Conservation (phyloP, 2,329 filamentous ascomycete genomes). For the Penicillium sp. region DNA sequence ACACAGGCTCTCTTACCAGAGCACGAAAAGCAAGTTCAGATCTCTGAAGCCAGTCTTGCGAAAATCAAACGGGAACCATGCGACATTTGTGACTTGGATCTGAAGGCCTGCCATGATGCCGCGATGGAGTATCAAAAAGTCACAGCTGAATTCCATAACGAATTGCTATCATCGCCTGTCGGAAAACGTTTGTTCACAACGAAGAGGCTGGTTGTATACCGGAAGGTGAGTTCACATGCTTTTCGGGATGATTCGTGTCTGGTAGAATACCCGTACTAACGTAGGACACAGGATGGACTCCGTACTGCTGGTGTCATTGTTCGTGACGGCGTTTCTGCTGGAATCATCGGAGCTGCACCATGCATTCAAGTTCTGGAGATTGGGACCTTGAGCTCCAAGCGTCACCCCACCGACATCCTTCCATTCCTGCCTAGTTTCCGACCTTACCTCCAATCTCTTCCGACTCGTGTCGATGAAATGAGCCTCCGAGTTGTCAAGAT, state of each 20-base stretch:
- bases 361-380: slow-evolving; percentile 78
- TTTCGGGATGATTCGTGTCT: background rate
- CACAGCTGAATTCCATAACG: slow-evolving; percentile 77
- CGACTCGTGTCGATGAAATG: slow-evolving; percentile 66
- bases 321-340: slow-evolving; percentile 68
- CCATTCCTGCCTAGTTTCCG: slow-evolving; percentile 76
- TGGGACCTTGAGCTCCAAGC: slow-evolving; percentile 63
- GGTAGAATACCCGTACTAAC: slow-evolving; percentile 19
- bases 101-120: slow-evolving; percentile 78
- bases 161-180: slow-evolving; percentile 74
- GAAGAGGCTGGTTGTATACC: slow-evolving; percentile 79
- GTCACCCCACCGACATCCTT: slow-evolving; percentile 79
- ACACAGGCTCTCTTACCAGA: slow-evolving; percentile 92
- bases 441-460: slow-evolving; percentile 64
- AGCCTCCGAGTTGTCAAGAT: slow-evolving; percentile 67
- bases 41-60: slow-evolving; percentile 86
- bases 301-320: slow-evolving; percentile 79
- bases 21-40: slow-evolving; percentile 89
- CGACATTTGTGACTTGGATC: slow-evolving; percentile 72
- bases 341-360: slow-evolving; percentile 63
- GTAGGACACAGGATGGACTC: slow-evolving; percentile 63
- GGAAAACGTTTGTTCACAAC: slow-evolving; percentile 75
- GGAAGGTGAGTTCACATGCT: slow-evolving; percentile 47
- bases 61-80: slow-evolving; percentile 88
- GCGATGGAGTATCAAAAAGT: slow-evolving; percentile 75